phyloP scores from a whole-genome alignment of 352 stramenopile genomes.

The Globisporangium echinulatum region DNA sequence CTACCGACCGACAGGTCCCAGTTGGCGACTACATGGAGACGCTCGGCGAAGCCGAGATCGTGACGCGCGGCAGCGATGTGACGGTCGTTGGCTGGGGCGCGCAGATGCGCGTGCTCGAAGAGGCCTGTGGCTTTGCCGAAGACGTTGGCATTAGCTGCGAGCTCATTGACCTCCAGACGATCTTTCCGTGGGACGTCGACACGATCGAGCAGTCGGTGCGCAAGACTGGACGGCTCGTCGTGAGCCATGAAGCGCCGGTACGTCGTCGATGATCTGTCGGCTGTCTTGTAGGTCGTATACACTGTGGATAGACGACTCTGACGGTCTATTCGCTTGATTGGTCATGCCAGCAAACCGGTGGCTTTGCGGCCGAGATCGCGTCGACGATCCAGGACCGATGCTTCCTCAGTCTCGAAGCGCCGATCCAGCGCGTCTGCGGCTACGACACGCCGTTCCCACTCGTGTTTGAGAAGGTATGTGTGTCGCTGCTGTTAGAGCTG shows the following conservation, averaged over 20 bases:
- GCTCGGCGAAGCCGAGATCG: slow-evolving; percentile 92
- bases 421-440: slow-evolving; percentile 91
- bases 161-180: slow-evolving; percentile 97
- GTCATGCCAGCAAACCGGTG: slow-evolving; percentile 61
- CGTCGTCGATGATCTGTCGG: slow-evolving; percentile 15
- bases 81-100: slow-evolving; percentile 94
- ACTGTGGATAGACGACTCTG: too few species aligned
- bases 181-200: slow-evolving; percentile 95
- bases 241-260: slow-evolving; percentile 96
- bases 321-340: too few species aligned
- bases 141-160: slow-evolving; percentile 94
- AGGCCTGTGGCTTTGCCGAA: slow-evolving; percentile 81
- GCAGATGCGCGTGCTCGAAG: slow-evolving; percentile 83
- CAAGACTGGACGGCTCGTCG: slow-evolving; percentile 95
- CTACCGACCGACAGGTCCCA: slow-evolving; percentile 52
- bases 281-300: slow-evolving; percentile 1
- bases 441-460: slow-evolving; percentile 98
- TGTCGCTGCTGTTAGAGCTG: not conserved
- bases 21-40: slow-evolving; percentile 93
- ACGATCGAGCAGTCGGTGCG: slow-evolving; percentile 93
- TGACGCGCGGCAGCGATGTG: slow-evolving; percentile 89
- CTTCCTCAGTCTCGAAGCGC: slow-evolving; percentile 95
- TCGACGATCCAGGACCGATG: slow-evolving; percentile 90
- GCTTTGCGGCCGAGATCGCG: slow-evolving; percentile 96
- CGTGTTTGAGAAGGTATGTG: slow-evolving; percentile 87